Evolutionary conservation across 2,329 filamentous ascomycete species (phyloP).

Genomic region (Mariannaea sp.): DNA sequence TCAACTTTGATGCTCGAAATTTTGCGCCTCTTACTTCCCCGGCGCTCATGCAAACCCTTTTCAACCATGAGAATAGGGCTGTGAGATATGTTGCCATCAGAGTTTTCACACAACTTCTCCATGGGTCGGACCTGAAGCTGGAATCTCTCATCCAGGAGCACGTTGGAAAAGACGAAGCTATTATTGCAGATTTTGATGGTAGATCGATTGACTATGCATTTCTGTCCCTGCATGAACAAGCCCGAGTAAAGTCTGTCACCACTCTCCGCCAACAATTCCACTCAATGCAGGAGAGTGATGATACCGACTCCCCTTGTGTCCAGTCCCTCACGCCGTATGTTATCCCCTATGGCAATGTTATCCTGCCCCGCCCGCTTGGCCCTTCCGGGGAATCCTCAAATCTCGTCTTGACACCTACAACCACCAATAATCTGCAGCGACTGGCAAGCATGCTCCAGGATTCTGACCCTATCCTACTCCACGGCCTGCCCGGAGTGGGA

Average conservation of each 20-base stretch:
- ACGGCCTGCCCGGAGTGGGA: constrained; percentile 82
- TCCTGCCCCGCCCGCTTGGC: constrained; percentile 68
- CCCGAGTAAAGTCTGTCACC: constrained; percentile 54
- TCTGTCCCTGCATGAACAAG: constrained; percentile 62
- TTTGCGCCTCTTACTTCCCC: constrained; percentile 71
- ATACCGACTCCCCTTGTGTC: constrained; percentile 19
- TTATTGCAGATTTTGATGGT: constrained; percentile 77
- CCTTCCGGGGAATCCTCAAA: constrained; percentile 51
- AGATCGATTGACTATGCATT: constrained; percentile 79
- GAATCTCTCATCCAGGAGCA: constrained; percentile 72
- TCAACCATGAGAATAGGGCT: constrained; percentile 61
- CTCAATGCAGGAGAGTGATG: constrained; percentile 20
- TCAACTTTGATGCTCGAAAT: constrained; percentile 73
- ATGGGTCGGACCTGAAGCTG: constrained; percentile 77
- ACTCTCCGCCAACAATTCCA: constrained; percentile 48
- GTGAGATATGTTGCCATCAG: constrained; percentile 83
- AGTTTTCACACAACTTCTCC: constrained; percentile 78
- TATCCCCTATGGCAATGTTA: constrained; percentile 66
- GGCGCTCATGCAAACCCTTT: constrained; percentile 69
- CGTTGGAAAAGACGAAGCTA: constrained; percentile 62
- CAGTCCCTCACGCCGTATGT: constrained; percentile 63
- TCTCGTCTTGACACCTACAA: constrained; percentile 74
- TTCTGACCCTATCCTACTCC: constrained; percentile 75
- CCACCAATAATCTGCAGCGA: constrained; percentile 69
- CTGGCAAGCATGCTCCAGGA: constrained; percentile 71